These are phyloP conservation scores for Pichia sp. DNA, from an alignment of 1,139 yeast species.

Conservation along the genomic window DNA sequence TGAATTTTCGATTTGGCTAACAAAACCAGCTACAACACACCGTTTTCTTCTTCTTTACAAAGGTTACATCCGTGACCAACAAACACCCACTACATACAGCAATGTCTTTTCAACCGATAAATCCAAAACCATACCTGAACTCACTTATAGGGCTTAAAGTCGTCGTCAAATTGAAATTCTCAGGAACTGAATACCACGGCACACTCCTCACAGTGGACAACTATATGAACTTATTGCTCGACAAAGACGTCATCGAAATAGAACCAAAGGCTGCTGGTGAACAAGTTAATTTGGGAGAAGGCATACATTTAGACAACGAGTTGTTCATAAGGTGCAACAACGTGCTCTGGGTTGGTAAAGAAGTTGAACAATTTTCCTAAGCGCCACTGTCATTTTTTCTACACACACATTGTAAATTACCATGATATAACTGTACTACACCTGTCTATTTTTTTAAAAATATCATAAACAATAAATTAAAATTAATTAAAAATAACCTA, in stretches of 20 bases:
- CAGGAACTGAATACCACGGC: slow-evolving; percentile 87
- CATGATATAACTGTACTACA: too few relatives aligned
- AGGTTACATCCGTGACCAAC: too few relatives aligned
- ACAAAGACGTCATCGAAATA: slow-evolving; percentile 39
- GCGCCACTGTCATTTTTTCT: too few relatives aligned
- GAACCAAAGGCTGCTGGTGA: slow-evolving; percentile 18
- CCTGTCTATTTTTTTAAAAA: too few relatives aligned
- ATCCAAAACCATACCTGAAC: slow-evolving; percentile 89
- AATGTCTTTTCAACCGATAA: slow-evolving; percentile 62
- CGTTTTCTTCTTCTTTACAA: too few relatives aligned
- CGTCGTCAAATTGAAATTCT: slow-evolving; percentile 91
- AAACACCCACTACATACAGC: too few relatives aligned
- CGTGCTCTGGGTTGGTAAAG: slow-evolving; percentile 62
- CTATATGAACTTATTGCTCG: slow-evolving; percentile 84
- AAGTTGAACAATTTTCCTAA: slow-evolving; percentile 5
- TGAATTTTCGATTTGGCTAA: too few relatives aligned
- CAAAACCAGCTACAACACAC: too few relatives aligned
- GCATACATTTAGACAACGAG: slow-evolving; percentile 40
- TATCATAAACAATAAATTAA: not conserved
- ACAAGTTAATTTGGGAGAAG: slow-evolving; percentile 12
- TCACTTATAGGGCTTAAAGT: slow-evolving; percentile 69
- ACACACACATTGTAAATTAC: too few relatives aligned
- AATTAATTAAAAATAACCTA: not conserved
- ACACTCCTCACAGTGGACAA: slow-evolving; percentile 80
- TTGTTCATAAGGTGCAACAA: slow-evolving; percentile 84